Base-by-base conservation (phyloP, 768 basidiomycete genomes). In the Pleurotus ostreatus region DNA sequence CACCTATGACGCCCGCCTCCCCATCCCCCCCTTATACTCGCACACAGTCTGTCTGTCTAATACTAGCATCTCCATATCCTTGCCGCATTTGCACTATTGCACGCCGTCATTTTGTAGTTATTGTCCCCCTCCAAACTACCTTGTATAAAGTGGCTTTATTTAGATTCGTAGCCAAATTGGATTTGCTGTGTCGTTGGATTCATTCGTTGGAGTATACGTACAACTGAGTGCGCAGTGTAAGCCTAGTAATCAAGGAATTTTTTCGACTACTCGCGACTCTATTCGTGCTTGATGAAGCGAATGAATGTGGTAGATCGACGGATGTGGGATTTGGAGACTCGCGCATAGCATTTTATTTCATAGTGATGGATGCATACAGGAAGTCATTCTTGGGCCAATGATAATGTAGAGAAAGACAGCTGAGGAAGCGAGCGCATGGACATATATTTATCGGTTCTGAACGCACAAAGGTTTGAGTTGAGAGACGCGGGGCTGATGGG, bases 41-140 rank as follows among this genome's bases (percentile, higher is more conserved):
- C 51, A 53, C 38, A 25, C 51, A 49, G 74, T 74, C 78, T 78
- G 81, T 83, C 81, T 84, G 83, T 82, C 75, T 84, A 78, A 84
- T 84, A 34, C 30, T 34, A 83, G 80, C 82, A 78, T 69, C 39
- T 57, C 59, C 66, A 66, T 65, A 59, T 55, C 66, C 68, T 66
- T 72, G 62, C 78, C 76, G 77, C 79, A 80, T 47, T 47, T 47
- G 79, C 80, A 77, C 77, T 80, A 81, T 80, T 81, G 75, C 49
- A 38, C 49, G 76, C 76, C 82, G 78, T 78, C 78, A 80, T 79
- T 80, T 76, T 86, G 84, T 87, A 87, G 83, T 85, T 81, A 80
- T 82, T 80, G 51, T 53, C 76, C 63, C 23, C 68, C 67, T 68
- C 18, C 66, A 63, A 59, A 39, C 51, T 68, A 71, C 74, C 68